Conservation (phyloP, 148 eudicot genomes). For the Camellia lanceoleosa region DNA sequence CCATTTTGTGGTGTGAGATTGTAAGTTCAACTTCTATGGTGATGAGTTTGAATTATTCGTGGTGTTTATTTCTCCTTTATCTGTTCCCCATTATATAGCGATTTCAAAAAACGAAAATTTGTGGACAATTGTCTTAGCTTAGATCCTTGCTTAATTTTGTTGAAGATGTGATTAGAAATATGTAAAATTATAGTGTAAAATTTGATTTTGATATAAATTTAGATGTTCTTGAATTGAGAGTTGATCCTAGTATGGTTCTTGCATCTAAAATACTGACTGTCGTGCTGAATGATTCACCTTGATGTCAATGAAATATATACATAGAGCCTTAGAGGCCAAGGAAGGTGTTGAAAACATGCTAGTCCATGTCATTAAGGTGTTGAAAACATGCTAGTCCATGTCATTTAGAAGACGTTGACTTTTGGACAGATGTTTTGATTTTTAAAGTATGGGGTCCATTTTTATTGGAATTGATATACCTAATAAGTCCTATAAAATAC, state of each 20-base stretch:
- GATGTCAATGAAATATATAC: neutral
- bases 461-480: neutral
- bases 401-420: neutral
- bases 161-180: too few species aligned
- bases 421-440: neutral
- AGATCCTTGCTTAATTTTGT: too few species aligned
- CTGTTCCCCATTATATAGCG: too few species aligned
- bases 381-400: too few species aligned
- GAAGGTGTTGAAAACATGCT: neutral
- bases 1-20: too few species aligned
- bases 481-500: neutral
- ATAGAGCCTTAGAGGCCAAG: neutral
- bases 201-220: too few species aligned
- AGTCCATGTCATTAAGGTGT: neutral
- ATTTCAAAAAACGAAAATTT: too few species aligned
- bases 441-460: neutral
- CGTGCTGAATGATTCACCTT: neutral
- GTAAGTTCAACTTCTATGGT: too few species aligned
- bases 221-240: neutral
- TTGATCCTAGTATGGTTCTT: neutral
- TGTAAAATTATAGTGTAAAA: too few species aligned
- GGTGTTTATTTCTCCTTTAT: too few species aligned
- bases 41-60: too few species aligned
- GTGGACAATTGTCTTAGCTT: too few species aligned
- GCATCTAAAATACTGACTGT: neutral